Evolutionary conservation across 1,284 basidiomycete species (phyloP), one percentile per base, ranked within the genome.

Genomic region (Pholiota adiposa): DNA sequence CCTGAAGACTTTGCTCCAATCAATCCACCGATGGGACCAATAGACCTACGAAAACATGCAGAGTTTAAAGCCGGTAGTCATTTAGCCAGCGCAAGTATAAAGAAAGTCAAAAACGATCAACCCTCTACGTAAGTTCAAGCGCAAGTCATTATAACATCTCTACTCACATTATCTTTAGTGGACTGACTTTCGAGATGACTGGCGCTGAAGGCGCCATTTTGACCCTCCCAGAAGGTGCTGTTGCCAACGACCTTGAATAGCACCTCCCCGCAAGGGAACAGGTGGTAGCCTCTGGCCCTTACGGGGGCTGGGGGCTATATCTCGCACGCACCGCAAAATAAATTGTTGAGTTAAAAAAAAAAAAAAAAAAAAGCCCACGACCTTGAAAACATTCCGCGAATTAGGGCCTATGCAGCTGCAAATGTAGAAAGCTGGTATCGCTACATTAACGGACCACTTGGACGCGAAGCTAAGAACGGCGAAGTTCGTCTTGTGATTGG

Each of bases 401-500:
- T 55, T 9, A 41, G 23, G 25, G 21, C 36, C 14, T 61, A 59
- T 21, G 48, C 51, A 6, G 21, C 59, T 7, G 29, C 58, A 40
- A 41, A 60, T 33, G 56, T 59, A 9, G 33, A 57, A 8, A 23
- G 54, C 7, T 62, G 61, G 59, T 58, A 61, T 25, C 36, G 29
- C 4, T 43, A 49, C 29, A 44, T 58, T 12, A 55, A 54, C n/a
- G 31, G 31, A 1, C 38, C 44, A 5, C 27, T 19, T 29, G 54
- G 44, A 4, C 9, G 2, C 7, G 27, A 53, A 4, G 18, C n/a
- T 23, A 18, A 58, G 1, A 63, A 63, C 31, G 58, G 59, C 5
- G 53, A 59, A 3, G 38, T 65, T 5, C 61, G 38, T 27, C 27
- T 65, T 5, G 58, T 65, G n/a, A 65, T 59, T 8, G 64, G 57